These are phyloP conservation scores for Oidium heveae DNA, from an alignment of 2,329 filamentous ascomycete species.

Conservation along the genomic window DNA sequence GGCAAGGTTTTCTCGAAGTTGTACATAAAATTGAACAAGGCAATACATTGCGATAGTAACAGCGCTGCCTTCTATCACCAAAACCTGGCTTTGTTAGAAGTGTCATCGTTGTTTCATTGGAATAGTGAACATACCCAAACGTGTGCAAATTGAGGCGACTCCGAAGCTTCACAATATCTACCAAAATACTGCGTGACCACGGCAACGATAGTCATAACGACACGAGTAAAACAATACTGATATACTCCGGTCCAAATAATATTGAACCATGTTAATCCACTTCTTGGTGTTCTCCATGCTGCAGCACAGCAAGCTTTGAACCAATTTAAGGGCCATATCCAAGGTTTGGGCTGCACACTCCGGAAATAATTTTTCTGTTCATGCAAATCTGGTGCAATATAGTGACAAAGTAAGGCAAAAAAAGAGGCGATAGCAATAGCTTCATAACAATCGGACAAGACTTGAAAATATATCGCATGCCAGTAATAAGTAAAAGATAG, in stretches of 20 bases:
- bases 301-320: slow-evolving; percentile 44
- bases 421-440: slow-evolving; percentile 73
- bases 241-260: slow-evolving; percentile 62
- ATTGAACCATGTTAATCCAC: slow-evolving; percentile 78
- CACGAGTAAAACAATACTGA: slow-evolving; percentile 64
- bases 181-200: slow-evolving; percentile 45
- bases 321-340: slow-evolving; percentile 50
- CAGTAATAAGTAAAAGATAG: slow-evolving; percentile 50
- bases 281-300: slow-evolving; percentile 46
- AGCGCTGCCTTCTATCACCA: slow-evolving; percentile 42
- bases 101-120: background rate
- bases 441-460: slow-evolving; percentile 68
- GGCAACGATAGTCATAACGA: slow-evolving; percentile 55
- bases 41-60: slow-evolving; percentile 76
- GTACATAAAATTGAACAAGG: slow-evolving; percentile 65
- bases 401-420: slow-evolving; percentile 61
- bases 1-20: slow-evolving; percentile 41
- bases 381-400: slow-evolving; percentile 52
- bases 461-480: slow-evolving; percentile 57
- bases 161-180: slow-evolving; percentile 54
- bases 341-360: slow-evolving; percentile 38
- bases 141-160: slow-evolving; percentile 56
- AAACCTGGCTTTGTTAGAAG: slow-evolving; percentile 19
- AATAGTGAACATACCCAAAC: slow-evolving; percentile 37
- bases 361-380: slow-evolving; percentile 65